Evolutionary conservation across 140 eudicot genomes (phyloP).

Genomic region (Anethum foeniculum): DNA sequence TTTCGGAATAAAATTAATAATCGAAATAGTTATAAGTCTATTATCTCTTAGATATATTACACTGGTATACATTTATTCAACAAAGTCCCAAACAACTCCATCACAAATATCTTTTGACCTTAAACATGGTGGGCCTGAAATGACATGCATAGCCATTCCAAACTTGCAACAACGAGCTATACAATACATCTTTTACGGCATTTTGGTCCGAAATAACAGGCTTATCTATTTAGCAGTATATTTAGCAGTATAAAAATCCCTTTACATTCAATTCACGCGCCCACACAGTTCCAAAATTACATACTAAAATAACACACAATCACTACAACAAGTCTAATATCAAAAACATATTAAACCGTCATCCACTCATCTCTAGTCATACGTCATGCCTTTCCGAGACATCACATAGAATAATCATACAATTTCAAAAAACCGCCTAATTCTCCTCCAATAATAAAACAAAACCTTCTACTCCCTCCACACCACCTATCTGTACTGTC

Average conservation of each 20-base stretch:
- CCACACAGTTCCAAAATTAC: not conserved
- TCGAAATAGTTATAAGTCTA: not conserved
- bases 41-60: too few species aligned
- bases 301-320: not conserved
- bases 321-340: not conserved
- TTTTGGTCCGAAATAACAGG: not conserved
- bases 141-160: not conserved
- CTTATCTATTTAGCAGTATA: not conserved
- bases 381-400: not conserved
- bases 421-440: not conserved
- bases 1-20: not conserved
- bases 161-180: not conserved
- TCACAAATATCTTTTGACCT: not conserved
- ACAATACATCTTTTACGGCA: not conserved
- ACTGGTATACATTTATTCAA: not conserved
- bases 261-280: not conserved
- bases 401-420: not conserved
- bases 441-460: not conserved
- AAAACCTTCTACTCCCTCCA: not conserved
- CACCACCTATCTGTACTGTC: not conserved
- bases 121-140: not conserved
- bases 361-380: not conserved
- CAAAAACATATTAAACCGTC: not conserved
- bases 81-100: not conserved
- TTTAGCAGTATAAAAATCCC: not conserved